phyloP scores from a whole-genome alignment of 257 asterid genomes.

The Solanum chilense region DNA sequence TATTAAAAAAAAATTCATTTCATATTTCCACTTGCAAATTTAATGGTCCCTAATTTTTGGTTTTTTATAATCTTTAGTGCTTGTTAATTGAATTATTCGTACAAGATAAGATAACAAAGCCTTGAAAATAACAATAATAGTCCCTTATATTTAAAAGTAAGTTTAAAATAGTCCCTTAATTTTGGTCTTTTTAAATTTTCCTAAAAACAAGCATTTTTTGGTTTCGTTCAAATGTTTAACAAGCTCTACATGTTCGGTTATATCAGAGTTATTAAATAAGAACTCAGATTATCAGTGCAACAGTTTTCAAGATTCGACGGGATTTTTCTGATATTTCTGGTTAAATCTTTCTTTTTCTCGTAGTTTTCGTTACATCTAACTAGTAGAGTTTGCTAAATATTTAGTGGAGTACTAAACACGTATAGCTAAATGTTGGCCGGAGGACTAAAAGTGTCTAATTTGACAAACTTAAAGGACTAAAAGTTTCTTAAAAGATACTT shows the following conservation, averaged over 20 bases:
- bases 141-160: background rate
- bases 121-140: background rate
- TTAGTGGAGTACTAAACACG: background rate
- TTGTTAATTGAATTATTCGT: background rate
- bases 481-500: background rate
- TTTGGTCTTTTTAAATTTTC: background rate
- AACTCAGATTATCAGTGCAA: too few relatives aligned
- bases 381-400: background rate
- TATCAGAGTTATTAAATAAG: too few relatives aligned
- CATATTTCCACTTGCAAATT: background rate
- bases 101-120: background rate
- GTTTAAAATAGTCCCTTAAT: background rate
- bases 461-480: background rate
- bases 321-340: background rate
- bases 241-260: background rate
- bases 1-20: background rate
- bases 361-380: background rate
- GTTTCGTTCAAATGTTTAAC: background rate
- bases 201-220: background rate
- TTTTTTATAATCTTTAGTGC: background rate
- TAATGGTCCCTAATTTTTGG: background rate
- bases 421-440: background rate
- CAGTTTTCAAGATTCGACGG: rapidly evolving
- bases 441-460: background rate
- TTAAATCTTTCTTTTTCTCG: background rate